Base-by-base conservation (phyloP, 1,284 basidiomycete genomes). In the Phlebopus sp. region DNA sequence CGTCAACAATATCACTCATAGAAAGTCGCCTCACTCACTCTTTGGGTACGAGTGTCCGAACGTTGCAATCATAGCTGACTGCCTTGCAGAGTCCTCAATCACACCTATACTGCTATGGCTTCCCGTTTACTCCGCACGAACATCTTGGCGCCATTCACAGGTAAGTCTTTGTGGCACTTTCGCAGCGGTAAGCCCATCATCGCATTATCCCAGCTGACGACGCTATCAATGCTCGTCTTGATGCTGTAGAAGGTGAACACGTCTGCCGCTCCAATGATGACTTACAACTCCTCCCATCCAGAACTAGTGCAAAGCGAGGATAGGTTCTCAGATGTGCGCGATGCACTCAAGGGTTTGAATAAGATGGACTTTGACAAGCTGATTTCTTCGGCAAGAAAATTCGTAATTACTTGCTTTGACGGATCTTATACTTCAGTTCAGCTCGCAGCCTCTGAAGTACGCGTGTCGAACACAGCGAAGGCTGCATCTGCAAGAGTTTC, bases 351-450 rank as follows among this genome's bases (percentile, higher is more conserved):
- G 59, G 65, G 74, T 2, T 69, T 92, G 35, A 82, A 84, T 55
- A 90, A 89, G 65, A 75, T 90, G 59, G 94, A 97, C 59, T 77
- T 95, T 21, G 95, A 97, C 66, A 93, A 90, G 61, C 73, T 97
- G 5, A 88, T 95, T 29, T 78, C 79, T 34, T 80, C 79, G 17
- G 90, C 90, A 60, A 50, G 52, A 17, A 8, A 18, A 44, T n/a
- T 37, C 35, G 10, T 19, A 5, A 13, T n/a, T 13, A 11, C 15
- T 11, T 7, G 29, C 19, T 19, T 31, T 21, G 14, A 17, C 23
- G 23, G 19, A 29, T 49, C 25, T 40, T 42, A 44, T 11, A 31
- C 6, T 9, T 17, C 0, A n/a, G 31, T 41, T 34, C 55, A 89
- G 86, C 76, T 91, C 18, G 80, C 77, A 3, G 72, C 81, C 1